Base-by-base conservation (phyloP, 805 yeast species). In the Zygosaccharomyces bisporus region DNA sequence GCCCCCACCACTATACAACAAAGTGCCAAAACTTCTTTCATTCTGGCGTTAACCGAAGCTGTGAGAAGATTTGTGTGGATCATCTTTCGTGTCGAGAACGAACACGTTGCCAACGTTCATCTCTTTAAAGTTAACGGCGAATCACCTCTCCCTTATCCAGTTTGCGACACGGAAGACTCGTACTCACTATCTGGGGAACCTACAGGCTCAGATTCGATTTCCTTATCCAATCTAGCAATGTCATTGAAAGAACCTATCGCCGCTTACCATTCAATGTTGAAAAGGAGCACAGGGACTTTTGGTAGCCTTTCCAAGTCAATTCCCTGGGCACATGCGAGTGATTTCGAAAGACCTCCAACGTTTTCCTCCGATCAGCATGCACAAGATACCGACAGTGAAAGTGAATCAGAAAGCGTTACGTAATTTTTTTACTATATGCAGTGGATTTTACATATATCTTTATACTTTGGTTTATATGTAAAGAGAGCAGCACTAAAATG, bases 71-170 rank as follows among this genome's bases (percentile, higher is more conserved):
- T 87, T 54, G 69, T 91, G 10, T 93, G 99, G 99, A 73, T 88
- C 6, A 77, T 86, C 39, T 83, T 93, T 70, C 81, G 99, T 68
- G 84, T 93, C 76, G 99, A 93, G 56, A 93, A 93, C 65, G 98
- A 93, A 64, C 99, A 93, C 64, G 83, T 90, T 37, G 81, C 97
- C 0, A 91, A 91, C 60, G 95, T 89, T 8, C 80, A 80, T 44
- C 68, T 88, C 34, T 86, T 82, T 64, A 75, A 95, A 51, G 98
- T 97, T 0, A 82, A 95, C 7, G 79, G 95, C 46, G 96, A 91
- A 49, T 70, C 87, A 7, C 86, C 91, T 2, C 67, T 91, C 43
- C 99, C 99, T 0, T 91, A 88, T 51, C 77, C 80, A 16, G 37
- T 33, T 43, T 14, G 24, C 45, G 23, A 35, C 41, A 3, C 29